Evolutionary conservation across 2,329 filamentous ascomycete genomes (phyloP), one percentile per base, ranked within the genome.

Genomic region (Kalmusia sp.): DNA sequence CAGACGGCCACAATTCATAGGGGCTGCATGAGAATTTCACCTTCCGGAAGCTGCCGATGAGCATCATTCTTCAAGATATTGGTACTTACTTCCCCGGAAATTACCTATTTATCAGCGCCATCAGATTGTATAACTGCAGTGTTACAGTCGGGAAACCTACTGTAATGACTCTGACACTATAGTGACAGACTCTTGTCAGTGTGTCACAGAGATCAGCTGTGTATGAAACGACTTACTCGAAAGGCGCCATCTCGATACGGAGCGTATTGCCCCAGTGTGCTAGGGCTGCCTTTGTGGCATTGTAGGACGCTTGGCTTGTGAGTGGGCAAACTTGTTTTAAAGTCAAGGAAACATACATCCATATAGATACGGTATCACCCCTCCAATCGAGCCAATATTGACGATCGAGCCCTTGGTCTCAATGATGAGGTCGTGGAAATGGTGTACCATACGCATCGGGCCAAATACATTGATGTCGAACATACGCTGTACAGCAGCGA

Each of bases 81-180:
- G 27, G 50, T 52, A n/a, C 22, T 25, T 9, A 52, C 43, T 35
- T 52, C 50, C 12, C 50, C 50, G 15, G 50, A 52, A 12, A 52
- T 52, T 34, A 52, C n/a, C n/a, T n/a, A n/a, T n/a, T n/a, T 28
- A 17, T 45, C 48, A 12, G 48, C 17, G 34, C 47, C 50, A n/a
- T 33, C 21, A 4, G 48, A 41, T 34, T n/a, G n/a, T n/a, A n/a
- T n/a, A n/a, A n/a, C 50, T 52, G 37, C 12, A 28, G 24, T 12
- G 40, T 44, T 44, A 44, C 33, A 15, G 30, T 9, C 24, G 37
- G 24, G 24, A 11, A 39, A 27, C 46, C 14, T n/a, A n/a, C n/a
- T n/a, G n/a, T n/a, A n/a, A n/a, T n/a, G n/a, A n/a, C n/a, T n/a
- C n/a, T n/a, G n/a, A n/a, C n/a, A n/a, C n/a, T n/a, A n/a, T n/a